Base-by-base conservation (phyloP, 495 filamentous ascomycete species). In the Hyaloscypha hepaticicola region DNA sequence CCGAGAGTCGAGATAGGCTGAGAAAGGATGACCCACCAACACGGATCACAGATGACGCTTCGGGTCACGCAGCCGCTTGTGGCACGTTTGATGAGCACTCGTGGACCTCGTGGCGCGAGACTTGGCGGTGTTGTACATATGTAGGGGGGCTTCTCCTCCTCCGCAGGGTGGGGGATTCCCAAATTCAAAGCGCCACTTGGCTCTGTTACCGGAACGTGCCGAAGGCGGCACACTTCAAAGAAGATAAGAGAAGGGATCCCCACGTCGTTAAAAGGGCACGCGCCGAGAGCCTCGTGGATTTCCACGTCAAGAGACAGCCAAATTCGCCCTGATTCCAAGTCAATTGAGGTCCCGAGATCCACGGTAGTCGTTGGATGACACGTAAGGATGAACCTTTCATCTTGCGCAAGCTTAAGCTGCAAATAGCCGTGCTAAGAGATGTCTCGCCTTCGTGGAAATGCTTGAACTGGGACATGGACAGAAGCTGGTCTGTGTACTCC, bases 311-410 rank as follows among this genome's bases (percentile, higher is more conserved):
- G 11, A 4, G 16, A 14, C 38, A 16, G 14, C 38, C 38, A 45
- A 16, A 45, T 45, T 9, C 6, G 11, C 38, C 19, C 38, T 4
- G 38, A 9, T 45, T 19, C 7, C 38, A 45, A 24, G 21, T 58
- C 33, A 21, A 34, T 41, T 45, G 56, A 45, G 38, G 56, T 45
- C 29, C 28, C 38, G 16, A 8, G 38, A 14, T 45, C 38, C 38
- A 45, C 16, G 22, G 25, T 57, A 34, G 31, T 38, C 6, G 56
- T 58, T 31, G 56, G 56, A 58, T 58, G 56, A 58, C 56, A 58
- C n/a, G 56, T 31, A 58, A 38, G 56, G 56, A 38, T 58, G 26
- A 45, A 31, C 21, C 11, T 24, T 22, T 58, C 29, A 58, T 41
- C 56, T 58, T 16, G 22, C 56, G 31, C 31, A 33, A 12, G 56